These are phyloP conservation scores for Penicillium expansum DNA, from an alignment of 2,329 filamentous ascomycete species.

Conservation along the genomic window DNA sequence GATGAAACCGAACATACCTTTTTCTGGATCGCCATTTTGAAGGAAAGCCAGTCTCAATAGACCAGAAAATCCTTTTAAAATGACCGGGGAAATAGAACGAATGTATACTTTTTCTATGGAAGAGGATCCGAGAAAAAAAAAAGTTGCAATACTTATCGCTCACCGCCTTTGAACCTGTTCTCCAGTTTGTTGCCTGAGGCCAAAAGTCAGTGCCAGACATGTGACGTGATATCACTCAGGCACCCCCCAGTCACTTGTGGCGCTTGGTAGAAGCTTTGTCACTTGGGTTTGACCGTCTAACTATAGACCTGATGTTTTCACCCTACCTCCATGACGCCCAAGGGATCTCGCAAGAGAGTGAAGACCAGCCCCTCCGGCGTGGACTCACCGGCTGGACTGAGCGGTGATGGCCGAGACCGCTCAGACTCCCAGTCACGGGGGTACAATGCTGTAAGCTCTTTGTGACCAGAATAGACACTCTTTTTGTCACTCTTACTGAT, in stretches of 20 bases:
- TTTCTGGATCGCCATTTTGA: conserved; percentile 89
- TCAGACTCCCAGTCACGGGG: conserved; percentile 28
- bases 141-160: conserved; percentile 28
- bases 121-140: conserved; percentile 22
- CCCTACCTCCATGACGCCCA: conserved; percentile 36
- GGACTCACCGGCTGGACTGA: conserved; percentile 28
- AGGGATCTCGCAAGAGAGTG: conserved; percentile 45
- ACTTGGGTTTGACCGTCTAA: conserved; percentile 2
- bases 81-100: conserved; percentile 10
- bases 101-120: conserved; percentile 17
- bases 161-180: conserved; percentile 17
- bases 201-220: conserved; percentile 28
- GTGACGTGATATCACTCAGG: conserved; percentile 36
- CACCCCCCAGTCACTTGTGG: conserved; percentile 18
- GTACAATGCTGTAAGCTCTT: conserved; percentile 30
- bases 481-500: conserved; percentile 11
- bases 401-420: conserved; percentile 26
- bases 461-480: background rate
- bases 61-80: conserved; percentile 23
- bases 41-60: conserved; percentile 23
- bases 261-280: conserved; percentile 14
- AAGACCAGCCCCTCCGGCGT: conserved; percentile 40
- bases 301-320: conserved; percentile 35
- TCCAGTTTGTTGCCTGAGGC: conserved; percentile 28
- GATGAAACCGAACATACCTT: conserved; percentile 54